phyloP scores from a whole-genome alignment of 2,329 filamentous ascomycete genomes.

The Dothistroma septosporum region DNA sequence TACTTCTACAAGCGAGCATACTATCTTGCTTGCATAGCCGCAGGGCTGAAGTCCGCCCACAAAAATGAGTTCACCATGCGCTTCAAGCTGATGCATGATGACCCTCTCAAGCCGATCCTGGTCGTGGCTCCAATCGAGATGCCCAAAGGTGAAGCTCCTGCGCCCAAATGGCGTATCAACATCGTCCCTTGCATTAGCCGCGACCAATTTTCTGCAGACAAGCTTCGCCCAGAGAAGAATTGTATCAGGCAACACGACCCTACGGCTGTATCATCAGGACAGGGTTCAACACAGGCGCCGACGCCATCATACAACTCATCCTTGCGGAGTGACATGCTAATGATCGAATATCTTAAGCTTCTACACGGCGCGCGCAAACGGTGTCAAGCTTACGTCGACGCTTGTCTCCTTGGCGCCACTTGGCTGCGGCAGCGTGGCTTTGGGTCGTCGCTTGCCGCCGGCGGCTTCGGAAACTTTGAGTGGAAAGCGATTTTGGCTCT shows the following conservation, averaged over 20 bases:
- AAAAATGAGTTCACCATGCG: slow-evolving; percentile 54
- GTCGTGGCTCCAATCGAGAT: slow-evolving; percentile 38
- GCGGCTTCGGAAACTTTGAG: slow-evolving; percentile 91
- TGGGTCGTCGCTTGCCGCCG: slow-evolving; percentile 61
- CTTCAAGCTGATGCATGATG: slow-evolving; percentile 31
- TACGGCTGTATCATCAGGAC: slow-evolving; percentile 35
- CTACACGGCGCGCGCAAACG: slow-evolving; percentile 65
- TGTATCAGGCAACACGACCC: slow-evolving; percentile 55
- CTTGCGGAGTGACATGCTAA: slow-evolving; percentile 70
- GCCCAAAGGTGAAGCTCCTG: slow-evolving; percentile 9
- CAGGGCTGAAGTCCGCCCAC: slow-evolving; percentile 59
- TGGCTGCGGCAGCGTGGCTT: slow-evolving; percentile 91
- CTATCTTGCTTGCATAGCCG: slow-evolving; percentile 78
- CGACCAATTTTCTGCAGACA: slow-evolving; percentile 64
- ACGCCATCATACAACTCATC: slow-evolving; percentile 90
- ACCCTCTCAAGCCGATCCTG: slow-evolving; percentile 63
- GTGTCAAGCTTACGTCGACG: slow-evolving; percentile 72
- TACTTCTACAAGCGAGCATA: slow-evolving; percentile 95
- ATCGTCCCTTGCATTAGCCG: slow-evolving; percentile 72
- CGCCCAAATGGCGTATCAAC: slow-evolving; percentile 58
- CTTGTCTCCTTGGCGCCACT: slow-evolving; percentile 76
- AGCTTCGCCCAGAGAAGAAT: slow-evolving; percentile 66
- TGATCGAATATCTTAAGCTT: slow-evolving; percentile 69
- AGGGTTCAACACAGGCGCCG: slow-evolving; percentile 40
- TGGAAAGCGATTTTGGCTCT: slow-evolving; percentile 79